phyloP scores from a whole-genome alignment of 768 basidiomycete species.

The Boletus rufocinnamomeus region DNA sequence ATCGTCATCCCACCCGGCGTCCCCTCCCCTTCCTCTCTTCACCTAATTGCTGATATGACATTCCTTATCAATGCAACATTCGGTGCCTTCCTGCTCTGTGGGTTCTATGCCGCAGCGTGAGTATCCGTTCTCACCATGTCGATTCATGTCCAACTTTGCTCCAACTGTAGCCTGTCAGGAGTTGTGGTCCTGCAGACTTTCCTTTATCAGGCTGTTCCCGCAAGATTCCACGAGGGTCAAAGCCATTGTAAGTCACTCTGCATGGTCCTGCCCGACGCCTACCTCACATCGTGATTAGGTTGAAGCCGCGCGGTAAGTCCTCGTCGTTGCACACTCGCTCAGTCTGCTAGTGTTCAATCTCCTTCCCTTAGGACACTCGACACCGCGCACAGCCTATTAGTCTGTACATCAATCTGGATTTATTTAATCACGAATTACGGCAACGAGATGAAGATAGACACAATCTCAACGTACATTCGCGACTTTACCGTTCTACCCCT shows the following conservation, averaged over 20 bases:
- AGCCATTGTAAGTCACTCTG: constrained; percentile 21
- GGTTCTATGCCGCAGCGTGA: constrained; percentile 33
- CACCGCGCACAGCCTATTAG: constrained; percentile 41
- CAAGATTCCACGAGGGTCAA: constrained; percentile 24
- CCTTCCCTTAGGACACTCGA: constrained; percentile 35
- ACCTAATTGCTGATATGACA: constrained; percentile 10
- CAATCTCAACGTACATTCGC: constrained; percentile 44
- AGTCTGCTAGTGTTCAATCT: neutral
- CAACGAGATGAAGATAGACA: constrained; percentile 38
- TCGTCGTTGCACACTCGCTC: neutral
- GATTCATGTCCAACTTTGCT: neutral
- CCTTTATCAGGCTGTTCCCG: constrained; percentile 34
- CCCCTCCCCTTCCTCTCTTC: neutral
- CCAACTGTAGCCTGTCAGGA: constrained; percentile 29
- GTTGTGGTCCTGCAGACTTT: constrained; percentile 30
- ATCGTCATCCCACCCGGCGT: neutral
- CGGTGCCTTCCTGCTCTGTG: constrained; percentile 34
- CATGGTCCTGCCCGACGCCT: neutral
- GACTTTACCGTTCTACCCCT: neutral
- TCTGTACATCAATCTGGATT: constrained; percentile 43
- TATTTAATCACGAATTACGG: constrained; percentile 50
- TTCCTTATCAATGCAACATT: constrained; percentile 20
- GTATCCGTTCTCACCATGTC: neutral
- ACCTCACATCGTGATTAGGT: constrained; percentile 20
- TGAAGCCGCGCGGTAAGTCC: constrained; percentile 28